A percentile compares a stretch with the other conserved stretches of the same genome.
Evolutionary conservation across 208 protist genomes (phyloP).

Genomic region (Crithidia fasciculata): DNA sequence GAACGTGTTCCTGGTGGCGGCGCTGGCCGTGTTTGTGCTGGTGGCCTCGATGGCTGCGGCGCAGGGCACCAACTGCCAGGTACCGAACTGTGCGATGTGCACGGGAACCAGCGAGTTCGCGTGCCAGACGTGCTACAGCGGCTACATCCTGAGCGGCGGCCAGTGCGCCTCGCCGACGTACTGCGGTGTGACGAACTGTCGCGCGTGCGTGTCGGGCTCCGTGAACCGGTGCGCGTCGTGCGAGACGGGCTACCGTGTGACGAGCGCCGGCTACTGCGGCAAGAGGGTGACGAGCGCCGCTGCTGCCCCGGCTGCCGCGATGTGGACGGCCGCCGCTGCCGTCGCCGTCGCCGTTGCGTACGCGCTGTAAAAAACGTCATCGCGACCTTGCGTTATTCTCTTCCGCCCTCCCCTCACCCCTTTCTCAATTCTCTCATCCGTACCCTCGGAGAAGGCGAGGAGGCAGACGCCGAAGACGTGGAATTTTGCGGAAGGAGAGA

Average conservation of each 20-base stretch:
- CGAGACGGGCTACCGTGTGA: background rate
- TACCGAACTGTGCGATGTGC: conserved; percentile 13
- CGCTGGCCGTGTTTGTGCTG: conserved; percentile 23
- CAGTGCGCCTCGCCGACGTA: conserved; percentile 7
- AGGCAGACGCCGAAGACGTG: too few relatives aligned
- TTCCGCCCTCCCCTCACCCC: too few relatives aligned
- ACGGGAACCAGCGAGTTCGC: background rate
- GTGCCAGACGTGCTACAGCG: background rate
- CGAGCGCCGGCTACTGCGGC: background rate
- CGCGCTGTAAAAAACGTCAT: conserved; percentile 1
- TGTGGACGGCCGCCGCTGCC: conserved; percentile 4
- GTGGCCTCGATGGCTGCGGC: conserved; percentile 15
- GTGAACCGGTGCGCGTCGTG: conserved; percentile 4
- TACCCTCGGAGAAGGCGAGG: too few relatives aligned
- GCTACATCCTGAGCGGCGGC: conserved; percentile 3
- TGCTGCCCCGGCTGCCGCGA: conserved; percentile 2
- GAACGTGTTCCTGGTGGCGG: conserved; percentile 23
- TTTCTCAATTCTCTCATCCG: too few relatives aligned
- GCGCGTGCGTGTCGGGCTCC: background rate
- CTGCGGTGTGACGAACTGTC: conserved; percentile 21
- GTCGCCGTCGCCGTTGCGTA: conserved; percentile 2
- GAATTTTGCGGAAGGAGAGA: too few relatives aligned
- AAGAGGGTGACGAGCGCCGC: background rate
- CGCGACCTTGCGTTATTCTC: too few relatives aligned
- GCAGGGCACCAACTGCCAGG: conserved; percentile 15